These are phyloP conservation scores for Pichia ethanolica DNA, from an alignment of 805 yeast genomes.

Conservation along the genomic window DNA sequence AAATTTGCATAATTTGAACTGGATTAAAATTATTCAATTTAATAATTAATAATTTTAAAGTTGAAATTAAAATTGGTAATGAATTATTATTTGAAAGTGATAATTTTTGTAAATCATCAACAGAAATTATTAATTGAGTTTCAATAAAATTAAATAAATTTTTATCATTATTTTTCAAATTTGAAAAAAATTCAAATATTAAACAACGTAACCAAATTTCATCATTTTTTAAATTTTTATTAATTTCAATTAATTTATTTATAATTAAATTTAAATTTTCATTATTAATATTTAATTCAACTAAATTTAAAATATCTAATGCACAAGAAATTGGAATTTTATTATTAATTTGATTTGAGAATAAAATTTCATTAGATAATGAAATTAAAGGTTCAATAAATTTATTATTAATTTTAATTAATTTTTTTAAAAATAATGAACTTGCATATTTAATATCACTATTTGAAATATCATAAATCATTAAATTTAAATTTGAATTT, in stretches of 20 bases:
- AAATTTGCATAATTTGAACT: conserved; percentile 54
- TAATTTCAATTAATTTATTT: not conserved
- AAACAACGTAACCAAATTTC: conserved; percentile 11
- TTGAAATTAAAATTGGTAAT: conserved; percentile 31
- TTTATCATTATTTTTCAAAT: not conserved
- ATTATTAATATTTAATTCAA: conserved; percentile 4
- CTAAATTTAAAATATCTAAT: conserved; percentile 4
- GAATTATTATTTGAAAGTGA: conserved; percentile 20
- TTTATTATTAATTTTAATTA: conserved; percentile 4
- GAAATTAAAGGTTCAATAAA: conserved; percentile 5
- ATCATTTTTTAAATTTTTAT: not conserved
- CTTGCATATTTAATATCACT: conserved; percentile 7
- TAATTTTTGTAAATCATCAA: not conserved
- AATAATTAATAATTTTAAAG: conserved; percentile 8
- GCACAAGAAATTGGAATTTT: conserved; percentile 6
- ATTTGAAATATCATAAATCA: not conserved
- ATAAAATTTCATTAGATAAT: conserved; percentile 2
- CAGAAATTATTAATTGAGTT: not conserved
- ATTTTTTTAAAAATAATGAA: conserved; percentile 6
- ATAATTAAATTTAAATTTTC: not conserved
- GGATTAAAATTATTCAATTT: conserved; percentile 5
- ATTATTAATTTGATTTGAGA: not conserved
- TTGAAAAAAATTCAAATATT: conserved; percentile 9
- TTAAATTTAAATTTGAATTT: not conserved
- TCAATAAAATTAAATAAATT: not conserved